A percentile compares a stretch with the other conserved stretches of the same genome.
Evolutionary conservation across 2,329 filamentous ascomycete species (phyloP).

Genomic region (Phaeosphaeriaceae sp.): DNA sequence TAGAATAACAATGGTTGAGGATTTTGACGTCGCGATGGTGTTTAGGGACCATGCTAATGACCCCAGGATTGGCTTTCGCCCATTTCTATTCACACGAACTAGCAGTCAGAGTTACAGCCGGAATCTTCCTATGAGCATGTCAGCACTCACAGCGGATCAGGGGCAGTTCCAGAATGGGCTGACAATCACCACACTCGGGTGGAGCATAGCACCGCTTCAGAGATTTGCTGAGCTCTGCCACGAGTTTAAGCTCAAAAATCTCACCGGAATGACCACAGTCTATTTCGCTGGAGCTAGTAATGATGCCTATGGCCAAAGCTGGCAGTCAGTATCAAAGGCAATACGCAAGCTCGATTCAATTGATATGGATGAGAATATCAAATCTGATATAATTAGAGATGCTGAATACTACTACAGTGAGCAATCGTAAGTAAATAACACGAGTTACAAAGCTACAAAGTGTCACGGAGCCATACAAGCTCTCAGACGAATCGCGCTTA

Average conservation of each 20-base stretch:
- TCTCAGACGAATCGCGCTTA: neutral
- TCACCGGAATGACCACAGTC: constrained; percentile 31
- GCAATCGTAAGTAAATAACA: constrained; percentile 18
- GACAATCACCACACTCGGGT: constrained; percentile 33
- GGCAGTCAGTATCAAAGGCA: constrained; percentile 34
- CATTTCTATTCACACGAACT: constrained; percentile 32
- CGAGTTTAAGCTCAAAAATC: constrained; percentile 26
- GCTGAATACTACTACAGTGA: constrained; percentile 48
- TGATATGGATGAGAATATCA: constrained; percentile 38
- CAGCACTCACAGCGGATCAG: constrained; percentile 10
- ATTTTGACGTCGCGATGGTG: no score
- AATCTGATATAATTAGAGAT: constrained; percentile 42
- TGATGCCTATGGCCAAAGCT: constrained; percentile 16
- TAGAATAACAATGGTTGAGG: no score
- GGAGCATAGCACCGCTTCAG: constrained; percentile 33
- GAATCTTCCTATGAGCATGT: neutral
- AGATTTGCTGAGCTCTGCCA: constrained; percentile 31
- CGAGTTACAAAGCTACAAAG: neutral
- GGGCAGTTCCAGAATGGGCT: constrained; percentile 24
- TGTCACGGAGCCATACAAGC: neutral
- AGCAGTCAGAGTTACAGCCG: constrained; percentile 4
- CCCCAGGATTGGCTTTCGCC: constrained; percentile 33
- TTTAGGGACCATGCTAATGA: neutral
- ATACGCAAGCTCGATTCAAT: constrained; percentile 38
- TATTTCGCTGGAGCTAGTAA: constrained; percentile 29